Evolutionary conservation across 805 yeast species (phyloP).

Genomic region (Ogataea nitratoaversa): DNA sequence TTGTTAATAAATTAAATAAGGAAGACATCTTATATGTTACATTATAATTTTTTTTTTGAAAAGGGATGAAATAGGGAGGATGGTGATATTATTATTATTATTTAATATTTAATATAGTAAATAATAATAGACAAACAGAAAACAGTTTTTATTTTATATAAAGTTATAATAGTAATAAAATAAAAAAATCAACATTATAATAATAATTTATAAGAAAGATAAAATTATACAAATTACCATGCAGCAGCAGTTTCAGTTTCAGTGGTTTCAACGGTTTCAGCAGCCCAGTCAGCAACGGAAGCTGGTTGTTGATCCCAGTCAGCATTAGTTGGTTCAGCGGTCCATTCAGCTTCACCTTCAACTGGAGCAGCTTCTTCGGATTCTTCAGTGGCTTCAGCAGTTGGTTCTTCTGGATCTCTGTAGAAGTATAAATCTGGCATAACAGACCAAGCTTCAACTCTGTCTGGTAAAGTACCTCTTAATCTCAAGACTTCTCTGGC

Average conservation of each 20-base stretch:
- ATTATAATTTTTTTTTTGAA: neutral
- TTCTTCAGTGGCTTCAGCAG: conserved; percentile 66
- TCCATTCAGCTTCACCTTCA: conserved; percentile 62
- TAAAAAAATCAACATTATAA: conserved; percentile 1
- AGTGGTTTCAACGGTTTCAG: conserved; percentile 59
- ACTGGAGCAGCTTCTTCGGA: conserved; percentile 59
- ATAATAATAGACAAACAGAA: neutral
- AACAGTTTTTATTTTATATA: neutral
- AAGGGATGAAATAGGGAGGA: neutral
- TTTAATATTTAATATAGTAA: neutral
- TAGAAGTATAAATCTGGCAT: conserved; percentile 99
- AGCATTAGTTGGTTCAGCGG: conserved; percentile 58
- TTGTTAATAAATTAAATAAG: neutral
- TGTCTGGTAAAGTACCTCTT: conserved; percentile 95
- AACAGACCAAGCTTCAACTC: conserved; percentile 96
- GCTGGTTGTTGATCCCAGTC: conserved; percentile 70
- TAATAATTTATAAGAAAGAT: conserved; percentile 4
- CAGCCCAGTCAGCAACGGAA: conserved; percentile 45
- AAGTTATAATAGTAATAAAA: neutral
- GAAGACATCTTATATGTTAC: neutral
- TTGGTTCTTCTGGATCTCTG: conserved; percentile 99
- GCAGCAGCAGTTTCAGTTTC: conserved; percentile 40
- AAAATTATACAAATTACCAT: conserved; percentile 26
- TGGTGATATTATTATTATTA: neutral
- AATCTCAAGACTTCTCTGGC: conserved; percentile 99